Evolutionary conservation across 2,329 filamentous ascomycete species (phyloP).

Genomic region (Phoma sp.): DNA sequence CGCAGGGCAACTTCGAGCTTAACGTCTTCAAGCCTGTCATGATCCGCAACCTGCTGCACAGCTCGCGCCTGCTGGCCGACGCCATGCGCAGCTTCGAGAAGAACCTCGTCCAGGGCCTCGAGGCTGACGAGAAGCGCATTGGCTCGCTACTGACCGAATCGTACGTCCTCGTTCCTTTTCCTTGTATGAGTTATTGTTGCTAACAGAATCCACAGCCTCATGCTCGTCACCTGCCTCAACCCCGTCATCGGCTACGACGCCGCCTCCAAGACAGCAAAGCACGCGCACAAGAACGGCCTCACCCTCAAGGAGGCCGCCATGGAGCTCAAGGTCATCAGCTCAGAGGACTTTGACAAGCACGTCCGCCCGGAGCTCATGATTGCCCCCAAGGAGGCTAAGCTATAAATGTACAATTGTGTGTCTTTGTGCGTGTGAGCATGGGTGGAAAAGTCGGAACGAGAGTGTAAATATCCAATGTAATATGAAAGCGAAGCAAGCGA

Average conservation of each 20-base stretch:
- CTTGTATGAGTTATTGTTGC: no score
- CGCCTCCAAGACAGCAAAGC: conserved; percentile 56
- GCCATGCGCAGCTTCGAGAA: conserved; percentile 95
- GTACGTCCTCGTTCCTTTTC: conserved; percentile 58
- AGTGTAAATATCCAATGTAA: neutral
- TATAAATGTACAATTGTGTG: neutral
- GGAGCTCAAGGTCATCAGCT: conserved; percentile 87
- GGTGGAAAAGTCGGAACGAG: no score
- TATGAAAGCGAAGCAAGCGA: no score
- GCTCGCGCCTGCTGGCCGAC: conserved; percentile 83
- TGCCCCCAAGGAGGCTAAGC: conserved; percentile 67
- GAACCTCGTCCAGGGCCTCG: conserved; percentile 85
- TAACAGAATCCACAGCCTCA: conserved; percentile 68
- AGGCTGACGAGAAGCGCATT: conserved; percentile 95
- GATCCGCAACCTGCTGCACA: conserved; percentile 95
- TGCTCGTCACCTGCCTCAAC: conserved; percentile 85
- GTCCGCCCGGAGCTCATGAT: conserved; percentile 97
- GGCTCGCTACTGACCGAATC: conserved; percentile 89
- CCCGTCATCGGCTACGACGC: conserved; percentile 40
- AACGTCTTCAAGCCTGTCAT: conserved; percentile 99
- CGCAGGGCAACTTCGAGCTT: conserved; percentile 97
- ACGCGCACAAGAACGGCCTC: conserved; percentile 96
- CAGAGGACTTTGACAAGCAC: conserved; percentile 87
- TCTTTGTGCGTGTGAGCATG: no score
- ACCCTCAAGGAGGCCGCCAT: conserved; percentile 93